Base-by-base conservation (phyloP, 495 filamentous ascomycete species). In the Xylaria palmicola region DNA sequence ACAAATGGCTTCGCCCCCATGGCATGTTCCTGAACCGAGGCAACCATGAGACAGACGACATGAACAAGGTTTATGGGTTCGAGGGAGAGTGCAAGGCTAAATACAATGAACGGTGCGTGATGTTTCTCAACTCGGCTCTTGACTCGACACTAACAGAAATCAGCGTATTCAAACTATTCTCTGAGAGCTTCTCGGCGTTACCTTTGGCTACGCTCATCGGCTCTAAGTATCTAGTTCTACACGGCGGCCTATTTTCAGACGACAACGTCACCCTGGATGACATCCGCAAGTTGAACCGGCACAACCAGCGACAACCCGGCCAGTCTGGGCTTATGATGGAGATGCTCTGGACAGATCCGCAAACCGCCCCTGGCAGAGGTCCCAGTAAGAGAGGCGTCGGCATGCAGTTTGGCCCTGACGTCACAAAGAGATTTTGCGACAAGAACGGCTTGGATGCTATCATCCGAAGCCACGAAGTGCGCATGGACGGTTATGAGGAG, bases 331-430 rank as follows among this genome's bases (percentile, higher is more conserved):
- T 99, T 66, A 99, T 99, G 94, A 98, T 99, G 94, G 94, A 99
- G 74, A 99, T 99, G 95, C 85, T 99, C 19, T 99, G 94, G 94
- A 98, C 94, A 0, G 94, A 99, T 70, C 94, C 94, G 12, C 94
- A 98, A 71, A 78, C 86, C 0, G 79, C 85, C 62, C 90, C 90
- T 47, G 94, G 94, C 26, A 85, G 94, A 53, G 91, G 92, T 8
- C 95, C 93, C 20, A 96, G 91, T 79, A 99, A 99, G 82, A 86
- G 94, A 70, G 94, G 94, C 58, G 93, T 99, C 24, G 94, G 94
- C 49, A 81, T 98, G 75, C 91, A 96, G 70, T 99, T 99, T 68
- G 94, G 94, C 2, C 94, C 94, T 0, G 94, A 99, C 74, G 85
- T 99, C 50, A 99, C 94, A 17, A 96, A 95, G 81, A 82, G 89